Evolutionary conservation across 176 grass and related monocot species (phyloP), one percentile per base, ranked within the genome.

Genomic region (Puya raimondii): DNA sequence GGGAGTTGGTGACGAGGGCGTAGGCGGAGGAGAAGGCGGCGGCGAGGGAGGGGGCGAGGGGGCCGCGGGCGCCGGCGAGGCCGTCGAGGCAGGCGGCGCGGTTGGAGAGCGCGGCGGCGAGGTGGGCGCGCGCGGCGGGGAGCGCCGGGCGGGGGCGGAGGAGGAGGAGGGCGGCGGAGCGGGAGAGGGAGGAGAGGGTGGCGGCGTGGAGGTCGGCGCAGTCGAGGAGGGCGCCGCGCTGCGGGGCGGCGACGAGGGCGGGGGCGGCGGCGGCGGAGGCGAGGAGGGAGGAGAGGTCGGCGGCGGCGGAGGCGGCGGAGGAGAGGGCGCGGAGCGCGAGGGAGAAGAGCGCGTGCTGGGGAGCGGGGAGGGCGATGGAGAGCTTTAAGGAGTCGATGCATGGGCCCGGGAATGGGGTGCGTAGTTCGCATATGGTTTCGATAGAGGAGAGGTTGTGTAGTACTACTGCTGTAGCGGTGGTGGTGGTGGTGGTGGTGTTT

Each of bases 1-100:
- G 83, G 11, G 90, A 87, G 86, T 92, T 92, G 68, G 83, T 76
- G 67, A 92, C 78, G 71, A 85, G 83, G 26, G 64, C 56, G 84
- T 92, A 92, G 0, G 86, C 83, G 72, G 67, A 81, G 57, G 77
- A 68, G 13, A 88, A 79, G 63, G 90, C 81, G 27, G 72, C 71
- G 14, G 72, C n/a, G 13, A 86, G 75, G 49, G 63, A 51, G 65
- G 50, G 66, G 16, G 85, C 57, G 12, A 64, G 23, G 0, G 72
- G 80, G 48, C 78, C 78, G 13, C 69, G 67, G 11, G 75, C 65
- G 11, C 68, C 74, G 10, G 73, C 78, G 26, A 96, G 83, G 22
- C 85, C 88, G 27, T 85, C 79, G 18, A 81, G 66, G 79, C 88
- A 96, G 64, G 85, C 84, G 67, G 80, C 85, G 71, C 81, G 88